Evolutionary conservation across 306 rosid genomes (phyloP), one percentile per base, ranked within the genome.

Genomic region (Fragaria vesca): DNA sequence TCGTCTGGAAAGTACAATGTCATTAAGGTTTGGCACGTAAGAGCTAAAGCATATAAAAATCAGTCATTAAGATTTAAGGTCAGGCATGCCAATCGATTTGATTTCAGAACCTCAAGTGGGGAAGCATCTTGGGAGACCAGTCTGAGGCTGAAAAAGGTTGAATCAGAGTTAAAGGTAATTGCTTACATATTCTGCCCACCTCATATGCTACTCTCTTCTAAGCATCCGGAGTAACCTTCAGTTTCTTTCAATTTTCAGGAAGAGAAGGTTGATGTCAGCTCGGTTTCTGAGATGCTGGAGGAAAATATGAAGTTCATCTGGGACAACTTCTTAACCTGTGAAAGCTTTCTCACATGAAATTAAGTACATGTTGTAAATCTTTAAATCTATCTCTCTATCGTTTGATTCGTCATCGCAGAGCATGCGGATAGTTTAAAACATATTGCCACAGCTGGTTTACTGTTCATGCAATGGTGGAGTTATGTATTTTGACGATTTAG

Each of bases 221-320:
- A 42, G 50, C 50, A 12, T 72, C 32, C 0, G 11, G 32, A 18
- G 46, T 47, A 13, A 30, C 62, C 45, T 71, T 4, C 24, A 26
- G 57, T 58, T 55, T 60, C 76, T 63, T 51, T 63, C 61, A 45
- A 75, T 32, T 43, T 61, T 71, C 50, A 85, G 87, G 86, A 73
- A 30, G 62, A 43, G 51, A 45, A 79, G 13, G 83, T 50, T 55
- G 86, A 85, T 21, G 3, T 51, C 24, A 21, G 65, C 32, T 77
- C 74, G 73, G 75, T 90, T 58, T 70, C 82, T 34, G 79, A 87
- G 73, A 58, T 74, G 83, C 91, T 90, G n/a, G 80, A 86, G 51
- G 86, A 82, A 28, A 24, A 83, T 62, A 38, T 90, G 74, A 81
- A 52, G 76, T 47, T 85, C 69, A 61, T 90, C 73, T 85, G 87